phyloP scores from a whole-genome alignment of 2,329 filamentous ascomycete species.

The Paecilomyces dactylethromorphus region DNA sequence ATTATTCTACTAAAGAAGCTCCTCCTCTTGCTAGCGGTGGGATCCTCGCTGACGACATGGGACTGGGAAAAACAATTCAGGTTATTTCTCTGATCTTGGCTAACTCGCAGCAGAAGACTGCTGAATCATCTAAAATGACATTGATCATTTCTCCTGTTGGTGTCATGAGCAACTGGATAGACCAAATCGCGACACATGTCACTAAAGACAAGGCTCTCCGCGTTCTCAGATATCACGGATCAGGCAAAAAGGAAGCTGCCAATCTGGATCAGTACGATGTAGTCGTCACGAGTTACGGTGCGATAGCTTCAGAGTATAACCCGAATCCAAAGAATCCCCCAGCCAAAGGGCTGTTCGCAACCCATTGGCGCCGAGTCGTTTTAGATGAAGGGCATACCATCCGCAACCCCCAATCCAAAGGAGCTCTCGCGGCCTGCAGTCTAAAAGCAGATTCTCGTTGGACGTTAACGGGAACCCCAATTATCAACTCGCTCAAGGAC shows the following conservation, averaged over 20 bases:
- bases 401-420: constrained; percentile 68
- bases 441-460: constrained; percentile 67
- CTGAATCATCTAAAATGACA: constrained; percentile 53
- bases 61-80: constrained; percentile 81
- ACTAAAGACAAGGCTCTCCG: constrained; percentile 55
- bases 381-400: constrained; percentile 81
- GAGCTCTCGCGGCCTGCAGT: constrained; percentile 60
- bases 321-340: constrained; percentile 40
- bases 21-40: constrained; percentile 70
- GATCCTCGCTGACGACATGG: constrained; percentile 90
- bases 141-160: constrained; percentile 76
- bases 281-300: constrained; percentile 79
- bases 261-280: constrained; percentile 64
- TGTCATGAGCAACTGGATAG: constrained; percentile 87
- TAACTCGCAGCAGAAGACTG: constrained; percentile 38
- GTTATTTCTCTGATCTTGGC: constrained; percentile 71
- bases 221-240: constrained; percentile 69
- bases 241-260: constrained; percentile 49
- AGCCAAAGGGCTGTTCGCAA: constrained; percentile 51
- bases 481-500: constrained; percentile 76
- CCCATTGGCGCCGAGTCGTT: constrained; percentile 71
- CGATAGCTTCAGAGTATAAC: constrained; percentile 60
- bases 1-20: constrained; percentile 52
- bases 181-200: constrained; percentile 70
- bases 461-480: constrained; percentile 75